Evolutionary conservation across 2,329 filamentous ascomycete species (phyloP).

Genomic region (Endoconidiophora polonica): DNA sequence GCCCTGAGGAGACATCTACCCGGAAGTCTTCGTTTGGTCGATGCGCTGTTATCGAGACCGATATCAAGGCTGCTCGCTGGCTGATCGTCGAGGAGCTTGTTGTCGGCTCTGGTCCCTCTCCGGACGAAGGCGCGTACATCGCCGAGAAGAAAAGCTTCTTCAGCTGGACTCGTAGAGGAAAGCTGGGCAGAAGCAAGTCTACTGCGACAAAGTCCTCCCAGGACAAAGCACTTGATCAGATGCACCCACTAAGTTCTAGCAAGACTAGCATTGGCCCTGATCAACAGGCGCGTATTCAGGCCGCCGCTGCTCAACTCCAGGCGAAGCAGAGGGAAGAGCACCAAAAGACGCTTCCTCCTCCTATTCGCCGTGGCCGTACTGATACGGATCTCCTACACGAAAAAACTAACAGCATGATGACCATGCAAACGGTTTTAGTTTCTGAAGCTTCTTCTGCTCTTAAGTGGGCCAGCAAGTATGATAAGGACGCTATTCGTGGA

Average conservation of each 20-base stretch:
- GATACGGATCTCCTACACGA: constrained; percentile 39
- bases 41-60: constrained; percentile 81
- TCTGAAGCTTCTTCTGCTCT: constrained; percentile 82
- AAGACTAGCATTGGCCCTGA: constrained; percentile 78
- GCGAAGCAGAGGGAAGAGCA: constrained; percentile 48
- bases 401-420: constrained; percentile 83
- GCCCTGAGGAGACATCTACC: constrained; percentile 68
- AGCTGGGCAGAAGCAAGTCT: constrained; percentile 47
- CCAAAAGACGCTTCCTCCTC: constrained; percentile 23
- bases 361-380: constrained; percentile 34
- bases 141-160: constrained; percentile 93
- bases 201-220: constrained; percentile 44
- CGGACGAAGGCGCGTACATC: constrained; percentile 72
- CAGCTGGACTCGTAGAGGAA: constrained; percentile 61
- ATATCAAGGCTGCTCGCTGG: constrained; percentile 69
- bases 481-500: constrained; percentile 70
- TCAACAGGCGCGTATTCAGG: constrained; percentile 84
- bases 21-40: constrained; percentile 88
- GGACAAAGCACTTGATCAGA: constrained; percentile 27
- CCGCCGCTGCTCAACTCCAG: constrained; percentile 71
- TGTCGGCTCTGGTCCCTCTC: constrained; percentile 76
- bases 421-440: constrained; percentile 67
- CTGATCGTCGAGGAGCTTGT: constrained; percentile 92
- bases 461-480: constrained; percentile 94
- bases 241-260: constrained; percentile 34